phyloP scores from a whole-genome alignment of 1,139 yeast genomes.

The Wickerhamomyces sp. region DNA sequence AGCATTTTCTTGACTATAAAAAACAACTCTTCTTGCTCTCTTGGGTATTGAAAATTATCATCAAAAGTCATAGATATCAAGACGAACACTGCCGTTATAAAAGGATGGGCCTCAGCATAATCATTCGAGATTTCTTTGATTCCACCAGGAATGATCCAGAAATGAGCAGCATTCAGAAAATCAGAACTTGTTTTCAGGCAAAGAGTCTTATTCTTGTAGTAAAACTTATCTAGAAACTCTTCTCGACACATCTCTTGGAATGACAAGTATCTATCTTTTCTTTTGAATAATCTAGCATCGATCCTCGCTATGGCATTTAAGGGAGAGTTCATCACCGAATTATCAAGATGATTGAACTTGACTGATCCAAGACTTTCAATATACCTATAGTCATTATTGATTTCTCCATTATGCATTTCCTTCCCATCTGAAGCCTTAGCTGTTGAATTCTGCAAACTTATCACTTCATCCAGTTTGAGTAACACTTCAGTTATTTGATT shows the following conservation, averaged over 20 bases:
- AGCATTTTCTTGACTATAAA: slow-evolving; percentile 39
- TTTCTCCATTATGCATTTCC: not conserved
- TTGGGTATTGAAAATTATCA: slow-evolving; percentile 40
- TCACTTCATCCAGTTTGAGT: slow-evolving; percentile 1
- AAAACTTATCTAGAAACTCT: slow-evolving; percentile 36
- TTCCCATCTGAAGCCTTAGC: not conserved
- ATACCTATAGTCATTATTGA: slow-evolving; percentile 10
- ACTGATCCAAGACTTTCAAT: slow-evolving; percentile 8
- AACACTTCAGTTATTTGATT: slow-evolving; percentile 2
- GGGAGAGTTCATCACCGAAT: slow-evolving; percentile 26
- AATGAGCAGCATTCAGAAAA: slow-evolving; percentile 42
- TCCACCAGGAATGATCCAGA: slow-evolving; percentile 54
- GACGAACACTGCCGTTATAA: slow-evolving; percentile 46
- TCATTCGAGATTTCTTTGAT: slow-evolving; percentile 36
- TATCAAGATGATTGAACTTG: slow-evolving; percentile 23
- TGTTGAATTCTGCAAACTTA: not conserved
- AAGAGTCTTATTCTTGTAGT: slow-evolving; percentile 31
- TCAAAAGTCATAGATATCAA: slow-evolving; percentile 47
- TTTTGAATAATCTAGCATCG: slow-evolving; percentile 23
- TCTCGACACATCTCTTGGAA: slow-evolving; percentile 13
- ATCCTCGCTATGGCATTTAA: slow-evolving; percentile 17
- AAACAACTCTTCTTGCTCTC: slow-evolving; percentile 39
- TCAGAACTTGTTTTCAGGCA: slow-evolving; percentile 38
- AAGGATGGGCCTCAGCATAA: slow-evolving; percentile 42
- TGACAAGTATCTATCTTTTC: slow-evolving; percentile 16